phyloP scores from a whole-genome alignment of 768 basidiomycete species.

The Mycena venus region DNA sequence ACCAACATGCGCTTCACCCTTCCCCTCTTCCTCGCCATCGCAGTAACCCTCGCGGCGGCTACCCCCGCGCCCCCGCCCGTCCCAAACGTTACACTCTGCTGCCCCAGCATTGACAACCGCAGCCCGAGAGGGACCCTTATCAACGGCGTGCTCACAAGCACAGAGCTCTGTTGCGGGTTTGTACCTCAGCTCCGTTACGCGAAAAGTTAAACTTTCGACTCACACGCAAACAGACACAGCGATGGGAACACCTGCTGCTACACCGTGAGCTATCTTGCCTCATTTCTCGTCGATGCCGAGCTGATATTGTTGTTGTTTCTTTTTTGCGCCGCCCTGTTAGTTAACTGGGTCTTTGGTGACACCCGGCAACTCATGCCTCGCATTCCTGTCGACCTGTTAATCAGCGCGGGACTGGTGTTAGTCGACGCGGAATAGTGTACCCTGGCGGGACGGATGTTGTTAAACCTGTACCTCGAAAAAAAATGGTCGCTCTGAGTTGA shows the following conservation, averaged over 20 bases:
- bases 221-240: slow-evolving; percentile 2
- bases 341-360: background rate
- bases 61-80: background rate
- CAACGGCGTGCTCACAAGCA: background rate
- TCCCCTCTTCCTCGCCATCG: background rate
- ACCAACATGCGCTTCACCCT: background rate
- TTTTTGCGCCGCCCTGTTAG: background rate
- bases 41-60: background rate
- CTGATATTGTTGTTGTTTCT: background rate
- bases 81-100: background rate
- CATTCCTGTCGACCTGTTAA: background rate
- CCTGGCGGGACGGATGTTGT: background rate
- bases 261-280: background rate
- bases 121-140: background rate
- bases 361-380: background rate
- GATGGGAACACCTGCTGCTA: slow-evolving; percentile 13
- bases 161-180: slow-evolving; percentile 15
- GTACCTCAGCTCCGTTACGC: background rate
- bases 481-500: background rate
- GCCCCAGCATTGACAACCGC: slow-evolving; percentile 5
- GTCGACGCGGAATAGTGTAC: background rate
- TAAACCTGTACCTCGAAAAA: background rate
- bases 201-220: slow-evolving; percentile 1
- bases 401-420: background rate
- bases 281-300: background rate